These are phyloP conservation scores for Venturiaceae sp. DNA, from an alignment of 2,329 filamentous ascomycete species.

Conservation along the genomic window DNA sequence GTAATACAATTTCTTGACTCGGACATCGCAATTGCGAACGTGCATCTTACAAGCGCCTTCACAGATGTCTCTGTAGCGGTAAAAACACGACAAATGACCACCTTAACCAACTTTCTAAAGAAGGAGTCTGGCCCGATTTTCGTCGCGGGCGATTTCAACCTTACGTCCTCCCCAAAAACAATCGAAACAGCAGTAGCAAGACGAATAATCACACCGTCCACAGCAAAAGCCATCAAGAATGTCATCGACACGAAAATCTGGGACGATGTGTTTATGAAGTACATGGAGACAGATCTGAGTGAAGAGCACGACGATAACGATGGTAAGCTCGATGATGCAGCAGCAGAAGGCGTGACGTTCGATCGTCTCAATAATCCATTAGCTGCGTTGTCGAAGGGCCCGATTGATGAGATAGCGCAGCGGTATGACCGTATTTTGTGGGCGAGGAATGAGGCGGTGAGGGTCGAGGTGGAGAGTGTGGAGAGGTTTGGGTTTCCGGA, in stretches of 20 bases:
- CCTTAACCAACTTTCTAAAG: slow-evolving; percentile 21
- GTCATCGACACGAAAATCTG: background rate
- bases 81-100: slow-evolving; percentile 48
- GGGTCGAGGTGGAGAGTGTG: slow-evolving; percentile 37
- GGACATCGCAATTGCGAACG: slow-evolving; percentile 42
- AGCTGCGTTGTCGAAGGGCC: slow-evolving; percentile 32
- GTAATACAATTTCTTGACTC: slow-evolving; percentile 35
- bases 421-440: slow-evolving; percentile 56
- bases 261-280: background rate
- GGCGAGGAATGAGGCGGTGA: slow-evolving; percentile 32
- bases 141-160: slow-evolving; percentile 2
- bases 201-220: background rate
- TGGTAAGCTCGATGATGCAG: no score
- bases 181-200: background rate
- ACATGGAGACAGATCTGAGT: background rate
- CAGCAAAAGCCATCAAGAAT: background rate
- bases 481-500: slow-evolving; percentile 47
- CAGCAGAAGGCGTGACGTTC: slow-evolving; percentile 58
- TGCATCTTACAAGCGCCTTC: slow-evolving; percentile 54
- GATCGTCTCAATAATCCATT: slow-evolving; percentile 48
- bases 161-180: background rate
- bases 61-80: slow-evolving; percentile 47
- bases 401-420: slow-evolving; percentile 49
- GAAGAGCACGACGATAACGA: slow-evolving; percentile 33
- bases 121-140: background rate